Base-by-base conservation (phyloP, 192 early-diverging fungal genomes). In the Backusella sp. region DNA sequence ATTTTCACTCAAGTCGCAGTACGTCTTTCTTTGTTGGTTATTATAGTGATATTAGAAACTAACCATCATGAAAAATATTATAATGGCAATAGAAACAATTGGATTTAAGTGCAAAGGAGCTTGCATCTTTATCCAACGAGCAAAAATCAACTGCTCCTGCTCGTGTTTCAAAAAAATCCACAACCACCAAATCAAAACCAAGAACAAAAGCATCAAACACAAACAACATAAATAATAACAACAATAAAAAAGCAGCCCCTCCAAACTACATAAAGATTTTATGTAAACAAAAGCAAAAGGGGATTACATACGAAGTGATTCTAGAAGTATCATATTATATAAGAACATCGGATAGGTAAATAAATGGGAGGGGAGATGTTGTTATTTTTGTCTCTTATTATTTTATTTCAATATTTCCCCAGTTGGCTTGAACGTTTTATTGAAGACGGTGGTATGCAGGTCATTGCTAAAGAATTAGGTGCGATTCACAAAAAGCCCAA, bases 381-480 rank as follows among this genome's bases (percentile, higher is more conserved):
- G 12, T 35, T 66, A 15, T 66, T 28, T 28, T 28, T 66, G 15
- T 28, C 14, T 32, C 23, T 44, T 42, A 42, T 14, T 41, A 44
- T 46, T 36, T 71, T 26, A 44, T 41, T 71, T 23, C 19, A 34
- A 15, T 62, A 28, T 62, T 62, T 62, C 12, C 39, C 42, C 70
- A 76, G 88, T 28, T 94, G 93, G 93, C 88, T 94, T 32, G 83
- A 87, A 76, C 85, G 88, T 73, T 94, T 93, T 86, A 92, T 94
- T 76, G 91, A 94, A 66, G 88, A 88, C 42, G 86, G 90, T 74
- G 93, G 93, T 0, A 86, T 91, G 41, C 87, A 89, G 32, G 85
- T 90, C 56, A 85, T 94, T 36, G 88, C 90, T 0, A 90, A 89
- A 23, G 88, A 88, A 74, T 82, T 94, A 59, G 90, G 86, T 11